phyloP scores from a whole-genome alignment of 371 early-diverging fungal species.

The Zopfochytrium polystomum region DNA sequence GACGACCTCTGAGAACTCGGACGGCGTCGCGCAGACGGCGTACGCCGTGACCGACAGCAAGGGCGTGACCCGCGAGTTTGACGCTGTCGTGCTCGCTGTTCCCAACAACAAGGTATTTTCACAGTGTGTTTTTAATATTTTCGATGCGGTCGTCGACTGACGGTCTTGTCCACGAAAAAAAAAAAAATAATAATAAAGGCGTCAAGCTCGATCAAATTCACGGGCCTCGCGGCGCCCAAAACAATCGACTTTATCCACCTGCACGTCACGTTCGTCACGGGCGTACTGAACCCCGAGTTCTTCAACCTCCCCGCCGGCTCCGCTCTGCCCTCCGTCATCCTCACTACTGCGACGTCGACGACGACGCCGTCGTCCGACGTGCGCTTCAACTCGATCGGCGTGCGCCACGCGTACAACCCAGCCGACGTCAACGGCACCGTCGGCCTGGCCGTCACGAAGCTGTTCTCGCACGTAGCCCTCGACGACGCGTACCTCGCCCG shows the following conservation, averaged over 20 bases:
- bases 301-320: slow-evolving; percentile 44
- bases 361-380: background rate
- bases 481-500: slow-evolving; percentile 56
- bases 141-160: background rate
- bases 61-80: slow-evolving; percentile 18
- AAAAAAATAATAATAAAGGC: slow-evolving; percentile 2
- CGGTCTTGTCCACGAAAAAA: background rate
- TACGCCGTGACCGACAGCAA: slow-evolving; percentile 14
- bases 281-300: slow-evolving; percentile 52
- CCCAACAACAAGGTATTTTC: slow-evolving; percentile 16
- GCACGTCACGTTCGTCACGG: slow-evolving; percentile 66
- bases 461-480: slow-evolving; percentile 21
- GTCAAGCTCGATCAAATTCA: slow-evolving; percentile 10
- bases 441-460: slow-evolving; percentile 31
- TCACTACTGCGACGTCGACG: slow-evolving; percentile 44
- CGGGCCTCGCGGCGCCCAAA: slow-evolving; percentile 2
- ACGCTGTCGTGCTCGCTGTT: slow-evolving; percentile 33
- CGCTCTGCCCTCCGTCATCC: slow-evolving; percentile 51
- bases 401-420: slow-evolving; percentile 2
- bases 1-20: background rate
- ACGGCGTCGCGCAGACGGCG: no score
- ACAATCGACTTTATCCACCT: slow-evolving; percentile 28
- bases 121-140: background rate
- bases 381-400: slow-evolving; percentile 17
- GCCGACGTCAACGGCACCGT: slow-evolving; percentile 8